Conservation (phyloP, 345 rosid genomes). For the Arabidopsis thaliana region DNA sequence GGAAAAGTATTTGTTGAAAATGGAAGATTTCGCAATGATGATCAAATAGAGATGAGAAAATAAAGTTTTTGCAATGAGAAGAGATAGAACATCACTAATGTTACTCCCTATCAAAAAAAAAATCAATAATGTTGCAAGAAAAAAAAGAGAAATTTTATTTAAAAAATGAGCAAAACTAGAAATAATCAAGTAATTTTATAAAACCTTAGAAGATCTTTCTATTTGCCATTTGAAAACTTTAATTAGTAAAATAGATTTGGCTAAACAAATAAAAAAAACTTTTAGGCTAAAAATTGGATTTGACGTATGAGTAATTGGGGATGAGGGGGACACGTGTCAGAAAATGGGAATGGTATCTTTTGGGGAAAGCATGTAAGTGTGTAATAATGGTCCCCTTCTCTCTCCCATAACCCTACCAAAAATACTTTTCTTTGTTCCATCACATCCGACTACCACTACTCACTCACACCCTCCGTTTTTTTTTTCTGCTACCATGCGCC, state of each 20-base stretch:
- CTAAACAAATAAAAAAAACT: neutral
- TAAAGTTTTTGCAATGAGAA: neutral
- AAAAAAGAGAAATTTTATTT: neutral
- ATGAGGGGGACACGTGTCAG: constrained; percentile 35
- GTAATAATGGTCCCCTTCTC: constrained; percentile 38
- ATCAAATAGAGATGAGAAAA: neutral
- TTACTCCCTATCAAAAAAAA: too few relatives aligned
- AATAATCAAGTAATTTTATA: too few relatives aligned
- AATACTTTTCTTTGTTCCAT: constrained; percentile 41
- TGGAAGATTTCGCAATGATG: neutral
- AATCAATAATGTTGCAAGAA: neutral
- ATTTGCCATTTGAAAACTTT: neutral
- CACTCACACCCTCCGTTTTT: constrained; percentile 19
- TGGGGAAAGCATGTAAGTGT: constrained; percentile 35
- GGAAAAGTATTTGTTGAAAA: neutral
- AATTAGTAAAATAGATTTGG: neutral
- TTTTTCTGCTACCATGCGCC: constrained; percentile 31
- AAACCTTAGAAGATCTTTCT: too few relatives aligned
- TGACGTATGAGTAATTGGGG: constrained; percentile 38
- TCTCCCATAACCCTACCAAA: constrained; percentile 25
- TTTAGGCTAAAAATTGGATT: constrained; percentile 7
- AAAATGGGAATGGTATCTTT: constrained; percentile 35
- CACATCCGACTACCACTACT: constrained; percentile 50
- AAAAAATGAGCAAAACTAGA: too few relatives aligned
- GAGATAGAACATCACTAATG: neutral